phyloP scores from a whole-genome alignment of 345 rosid genomes.

The Clarkia xantiana region DNA sequence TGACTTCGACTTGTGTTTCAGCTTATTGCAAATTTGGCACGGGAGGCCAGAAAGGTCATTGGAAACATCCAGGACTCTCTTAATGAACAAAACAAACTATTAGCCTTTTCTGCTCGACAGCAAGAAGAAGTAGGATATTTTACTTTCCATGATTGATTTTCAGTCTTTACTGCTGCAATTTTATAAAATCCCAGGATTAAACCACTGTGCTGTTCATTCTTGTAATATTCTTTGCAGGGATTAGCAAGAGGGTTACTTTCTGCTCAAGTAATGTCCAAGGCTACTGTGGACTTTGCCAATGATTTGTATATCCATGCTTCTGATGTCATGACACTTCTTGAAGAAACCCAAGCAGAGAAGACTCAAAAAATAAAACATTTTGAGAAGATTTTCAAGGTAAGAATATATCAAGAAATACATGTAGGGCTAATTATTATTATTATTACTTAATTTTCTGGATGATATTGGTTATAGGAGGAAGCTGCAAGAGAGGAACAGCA shows the following conservation, averaged over 20 bases:
- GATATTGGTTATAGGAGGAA: conserved; percentile 45
- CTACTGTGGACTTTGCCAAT: conserved; percentile 36
- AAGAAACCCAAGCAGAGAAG: conserved; percentile 39
- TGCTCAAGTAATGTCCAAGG: conserved; percentile 45
- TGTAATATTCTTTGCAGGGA: conserved; percentile 24
- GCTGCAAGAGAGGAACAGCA: conserved; percentile 61
- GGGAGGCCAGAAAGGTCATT: conserved; percentile 44
- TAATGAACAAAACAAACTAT: conserved; percentile 41
- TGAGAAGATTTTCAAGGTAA: conserved; percentile 51
- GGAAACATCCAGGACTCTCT: conserved; percentile 42
- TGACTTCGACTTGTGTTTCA: conserved; percentile 11
- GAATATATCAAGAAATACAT: background rate
- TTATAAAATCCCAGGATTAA: background rate
- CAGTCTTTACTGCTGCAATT: background rate
- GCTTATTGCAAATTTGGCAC: conserved; percentile 38
- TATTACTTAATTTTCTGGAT: conserved; percentile 1
- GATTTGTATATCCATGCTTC: conserved; percentile 53
- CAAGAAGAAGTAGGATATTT: conserved; percentile 43
- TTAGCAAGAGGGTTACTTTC: conserved; percentile 38
- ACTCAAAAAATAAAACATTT: conserved; percentile 36
- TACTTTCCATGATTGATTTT: background rate
- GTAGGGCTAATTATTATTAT: background rate
- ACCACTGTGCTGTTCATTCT: background rate
- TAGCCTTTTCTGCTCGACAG: conserved; percentile 43
- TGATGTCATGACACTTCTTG: conserved; percentile 23